A percentile compares a stretch with the other conserved stretches of the same genome.
Evolutionary conservation across 768 basidiomycete genomes (phyloP).

Genomic region (Panaeolus cyanescens): DNA sequence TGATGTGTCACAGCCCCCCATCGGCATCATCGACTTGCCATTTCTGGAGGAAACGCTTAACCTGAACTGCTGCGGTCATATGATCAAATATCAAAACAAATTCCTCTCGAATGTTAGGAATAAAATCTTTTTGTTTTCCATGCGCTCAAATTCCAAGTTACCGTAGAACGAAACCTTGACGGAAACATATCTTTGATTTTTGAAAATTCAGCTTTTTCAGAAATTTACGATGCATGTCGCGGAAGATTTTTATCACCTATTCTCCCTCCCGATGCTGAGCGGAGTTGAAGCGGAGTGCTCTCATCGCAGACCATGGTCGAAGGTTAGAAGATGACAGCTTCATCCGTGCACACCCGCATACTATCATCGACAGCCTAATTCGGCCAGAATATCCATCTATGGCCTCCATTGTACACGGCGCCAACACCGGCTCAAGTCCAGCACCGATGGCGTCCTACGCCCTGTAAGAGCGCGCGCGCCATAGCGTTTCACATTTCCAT

Average conservation of each 20-base stretch:
- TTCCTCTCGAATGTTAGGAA: not conserved
- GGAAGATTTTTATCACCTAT: not conserved
- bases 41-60: not conserved
- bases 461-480: not conserved
- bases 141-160: not conserved
- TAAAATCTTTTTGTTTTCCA: not conserved
- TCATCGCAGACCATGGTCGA: not conserved
- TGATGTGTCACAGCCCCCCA: constrained; percentile 4
- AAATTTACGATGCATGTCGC: not conserved
- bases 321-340: not conserved
- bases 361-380: not conserved
- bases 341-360: not conserved
- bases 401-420: constrained; percentile 1
- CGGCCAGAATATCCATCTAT: not conserved
- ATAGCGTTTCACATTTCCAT: not conserved
- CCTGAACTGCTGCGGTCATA: not conserved
- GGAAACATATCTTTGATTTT: not conserved
- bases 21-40: not conserved
- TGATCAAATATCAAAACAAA: not conserved
- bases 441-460: not conserved
- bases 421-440: not conserved
- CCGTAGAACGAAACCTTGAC: not conserved
- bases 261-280: not conserved
- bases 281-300: not conserved
- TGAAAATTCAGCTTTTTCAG: not conserved